phyloP scores from a whole-genome alignment of 2,329 filamentous ascomycete genomes.

The Penicillium glabrum region DNA sequence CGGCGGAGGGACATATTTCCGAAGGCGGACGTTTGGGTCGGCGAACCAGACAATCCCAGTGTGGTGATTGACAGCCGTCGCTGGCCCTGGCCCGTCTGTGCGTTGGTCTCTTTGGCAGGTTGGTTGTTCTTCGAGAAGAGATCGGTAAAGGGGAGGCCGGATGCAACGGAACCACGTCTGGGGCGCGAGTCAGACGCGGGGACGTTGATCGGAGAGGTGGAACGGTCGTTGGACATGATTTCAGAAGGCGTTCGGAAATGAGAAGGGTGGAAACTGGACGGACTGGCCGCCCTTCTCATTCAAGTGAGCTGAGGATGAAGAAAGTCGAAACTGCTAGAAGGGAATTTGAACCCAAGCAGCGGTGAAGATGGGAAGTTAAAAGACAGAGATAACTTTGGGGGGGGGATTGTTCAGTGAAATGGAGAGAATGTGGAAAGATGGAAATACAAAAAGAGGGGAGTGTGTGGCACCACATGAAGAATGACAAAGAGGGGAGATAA shows the following conservation, averaged over 20 bases:
- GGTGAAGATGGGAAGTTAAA: background rate
- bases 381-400: background rate
- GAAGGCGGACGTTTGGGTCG: constrained; percentile 54
- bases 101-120: constrained; percentile 40
- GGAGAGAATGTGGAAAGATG: background rate
- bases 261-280: constrained; percentile 18
- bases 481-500: background rate
- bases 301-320: constrained; percentile 1
- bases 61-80: constrained; percentile 74
- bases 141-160: constrained; percentile 41
- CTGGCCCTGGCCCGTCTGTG: constrained; percentile 42
- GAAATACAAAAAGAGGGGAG: background rate
- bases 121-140: constrained; percentile 36
- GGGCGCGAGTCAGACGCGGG: constrained; percentile 34
- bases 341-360: background rate
- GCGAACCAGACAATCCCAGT: constrained; percentile 71
- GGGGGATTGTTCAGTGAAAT: background rate
- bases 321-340: background rate
- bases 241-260: constrained; percentile 1
- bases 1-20: constrained; percentile 57
- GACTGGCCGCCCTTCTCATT: constrained; percentile 27
- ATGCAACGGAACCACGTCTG: constrained; percentile 49
- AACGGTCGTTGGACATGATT: constrained; percentile 46
- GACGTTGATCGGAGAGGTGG: constrained; percentile 41
- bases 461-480: background rate